Base-by-base conservation (phyloP, 2,329 filamentous ascomycete genomes). In the Cercospora brassicicola region DNA sequence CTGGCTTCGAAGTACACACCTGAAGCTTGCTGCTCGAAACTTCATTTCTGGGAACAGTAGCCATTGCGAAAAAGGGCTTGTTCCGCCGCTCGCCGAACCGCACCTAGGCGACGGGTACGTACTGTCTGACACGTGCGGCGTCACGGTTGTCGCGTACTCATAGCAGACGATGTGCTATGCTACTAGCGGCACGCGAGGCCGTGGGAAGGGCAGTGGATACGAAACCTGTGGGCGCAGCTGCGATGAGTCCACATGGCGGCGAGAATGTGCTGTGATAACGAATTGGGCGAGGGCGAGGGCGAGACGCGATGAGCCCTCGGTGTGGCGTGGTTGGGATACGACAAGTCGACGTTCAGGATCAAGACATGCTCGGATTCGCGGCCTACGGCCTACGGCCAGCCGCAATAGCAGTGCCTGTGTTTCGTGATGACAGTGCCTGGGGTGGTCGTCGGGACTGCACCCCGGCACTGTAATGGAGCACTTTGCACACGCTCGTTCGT, bases 321-420 rank as follows among this genome's bases (percentile, higher is more conserved):
- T 51, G 45, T 51, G 45, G 45, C 57, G 30, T 60, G 57, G 57
- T 60, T 39, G 57, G 57, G 57, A 60, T 39, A 60, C 33, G 57
- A 60, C 57, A 60, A 60, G 57, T 36, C 31, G 57, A 60, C 33
- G 36, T 18, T 39, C 31, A 60, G 18, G 18, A 60, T 26, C 31
- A 39, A 26, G 23, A 60, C 57, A 56, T 56, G 57, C 20, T 23
- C 57, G 30, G 57, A 11, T 26, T 23, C 30, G 57, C 57, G 57
- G n/a, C 28, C n/a, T 18, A 30, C 55, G 55, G 56, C 56, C 30
- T 59, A 59, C 15, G 13, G 56, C 15, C 15, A 42, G 36, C 36
- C 36, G 36, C 36, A 48, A 48, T 48, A 15, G 18, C 45, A 51
- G 45, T 23, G 45, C 20, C 45, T 51, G 42, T 51, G 45, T 51